Evolutionary conservation across 257 asterid genomes (phyloP).

Genomic region (Apocynum venetum): DNA sequence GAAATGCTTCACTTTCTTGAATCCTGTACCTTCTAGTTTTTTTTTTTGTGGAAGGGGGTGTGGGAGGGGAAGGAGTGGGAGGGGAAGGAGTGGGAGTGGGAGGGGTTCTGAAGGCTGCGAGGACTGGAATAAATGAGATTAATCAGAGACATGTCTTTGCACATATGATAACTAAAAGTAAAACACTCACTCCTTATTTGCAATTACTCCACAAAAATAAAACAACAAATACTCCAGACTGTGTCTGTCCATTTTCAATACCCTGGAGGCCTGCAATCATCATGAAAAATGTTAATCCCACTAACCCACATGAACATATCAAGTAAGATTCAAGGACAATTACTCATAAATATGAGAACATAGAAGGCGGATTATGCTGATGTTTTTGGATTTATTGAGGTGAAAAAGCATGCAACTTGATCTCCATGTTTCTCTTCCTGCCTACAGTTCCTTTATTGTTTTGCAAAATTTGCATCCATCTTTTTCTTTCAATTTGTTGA

Average conservation of each 20-base stretch:
- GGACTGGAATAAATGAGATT: background rate
- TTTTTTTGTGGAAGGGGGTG: too few relatives aligned
- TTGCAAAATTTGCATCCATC: background rate
- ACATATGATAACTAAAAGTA: conserved; percentile 15
- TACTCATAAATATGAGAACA: background rate
- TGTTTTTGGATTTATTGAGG: background rate
- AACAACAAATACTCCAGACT: conserved; percentile 81
- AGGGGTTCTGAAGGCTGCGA: background rate
- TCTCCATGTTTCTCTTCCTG: background rate
- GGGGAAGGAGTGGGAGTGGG: too few relatives aligned
- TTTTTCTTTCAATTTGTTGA: background rate
- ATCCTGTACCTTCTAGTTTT: background rate
- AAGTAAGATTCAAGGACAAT: background rate
- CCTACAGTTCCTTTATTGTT: background rate
- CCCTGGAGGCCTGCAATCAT: conserved; percentile 80
- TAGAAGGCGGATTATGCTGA: background rate
- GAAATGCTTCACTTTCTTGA: background rate
- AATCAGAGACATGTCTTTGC: background rate
- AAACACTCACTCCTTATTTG: conserved; percentile 83
- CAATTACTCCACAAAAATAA: conserved; percentile 84
- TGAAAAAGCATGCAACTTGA: background rate
- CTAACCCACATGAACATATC: conserved; percentile 19
- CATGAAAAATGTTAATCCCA: conserved; percentile 10
- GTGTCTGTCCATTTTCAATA: conserved; percentile 78
- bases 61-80: too few relatives aligned